phyloP scores from a whole-genome alignment of 331 rosid genomes.

The Quercus tomentella region DNA sequence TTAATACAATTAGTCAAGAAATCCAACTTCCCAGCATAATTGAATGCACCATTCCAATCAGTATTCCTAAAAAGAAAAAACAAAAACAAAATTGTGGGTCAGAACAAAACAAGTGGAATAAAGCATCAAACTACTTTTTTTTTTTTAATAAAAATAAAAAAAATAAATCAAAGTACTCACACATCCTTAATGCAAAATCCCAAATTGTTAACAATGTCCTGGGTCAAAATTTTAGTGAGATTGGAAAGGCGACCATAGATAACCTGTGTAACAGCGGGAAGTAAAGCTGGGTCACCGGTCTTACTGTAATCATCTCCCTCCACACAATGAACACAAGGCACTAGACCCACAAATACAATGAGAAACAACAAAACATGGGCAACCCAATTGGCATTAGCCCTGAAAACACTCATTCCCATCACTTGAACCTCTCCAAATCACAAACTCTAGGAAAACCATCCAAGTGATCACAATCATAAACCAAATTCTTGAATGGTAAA shows the following conservation, averaged over 20 bases:
- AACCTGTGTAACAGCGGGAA: conserved; percentile 32
- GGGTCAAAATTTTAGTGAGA: conserved; percentile 39
- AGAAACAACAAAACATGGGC: conserved; percentile 24
- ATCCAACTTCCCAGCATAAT: conserved; percentile 40
- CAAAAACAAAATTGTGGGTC: conserved; percentile 1
- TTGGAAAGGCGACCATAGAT: conserved; percentile 40
- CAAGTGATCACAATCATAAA: conserved; percentile 1
- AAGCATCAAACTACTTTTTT: background rate
- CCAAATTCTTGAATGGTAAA: background rate
- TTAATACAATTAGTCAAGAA: conserved; percentile 56
- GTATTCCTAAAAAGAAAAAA: conserved; percentile 38
- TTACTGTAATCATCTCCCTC: conserved; percentile 21
- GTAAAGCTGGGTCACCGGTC: conserved; percentile 20
- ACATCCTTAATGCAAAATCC: conserved; percentile 63
- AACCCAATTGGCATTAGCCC: conserved; percentile 28
- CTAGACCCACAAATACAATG: conserved; percentile 23
- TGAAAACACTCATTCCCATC: conserved; percentile 39
- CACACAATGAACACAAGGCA: conserved; percentile 28
- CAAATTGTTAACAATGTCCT: conserved; percentile 29
- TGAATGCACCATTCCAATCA: conserved; percentile 68
- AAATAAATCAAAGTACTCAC: conserved; percentile 32
- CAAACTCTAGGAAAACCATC: conserved; percentile 21
- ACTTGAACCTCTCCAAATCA: conserved; percentile 23
- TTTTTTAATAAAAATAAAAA: background rate
- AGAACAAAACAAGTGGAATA: background rate